A percentile compares a stretch with the other conserved stretches of the same genome.
Evolutionary conservation across 768 basidiomycete species (phyloP).

Genomic region (Leucocoprinus birnbaumii): DNA sequence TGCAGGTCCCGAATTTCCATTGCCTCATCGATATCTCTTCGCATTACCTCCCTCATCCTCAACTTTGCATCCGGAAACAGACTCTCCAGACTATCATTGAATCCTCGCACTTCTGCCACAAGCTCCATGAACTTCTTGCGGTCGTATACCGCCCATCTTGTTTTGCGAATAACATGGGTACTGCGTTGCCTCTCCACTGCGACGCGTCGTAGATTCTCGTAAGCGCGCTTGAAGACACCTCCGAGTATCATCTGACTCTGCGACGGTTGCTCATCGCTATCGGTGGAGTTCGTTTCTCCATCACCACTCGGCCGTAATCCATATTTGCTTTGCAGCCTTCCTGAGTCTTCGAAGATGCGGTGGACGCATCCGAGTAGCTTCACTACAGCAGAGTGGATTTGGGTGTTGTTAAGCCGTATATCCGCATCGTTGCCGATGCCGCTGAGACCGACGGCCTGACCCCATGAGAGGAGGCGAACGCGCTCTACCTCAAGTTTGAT

Average conservation of each 20-base stretch:
- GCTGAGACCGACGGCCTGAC: not conserved
- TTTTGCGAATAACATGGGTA: not conserved
- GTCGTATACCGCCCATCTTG: not conserved
- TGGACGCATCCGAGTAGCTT: no score
- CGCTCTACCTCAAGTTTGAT: not conserved
- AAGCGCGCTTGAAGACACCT: not conserved
- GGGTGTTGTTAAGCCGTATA: no score
- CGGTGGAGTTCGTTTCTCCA: not conserved
- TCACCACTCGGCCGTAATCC: no score
- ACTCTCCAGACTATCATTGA: not conserved
- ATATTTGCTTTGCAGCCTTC: no score
- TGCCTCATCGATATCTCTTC: not conserved
- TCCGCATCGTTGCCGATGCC: not conserved
- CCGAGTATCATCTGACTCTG: not conserved
- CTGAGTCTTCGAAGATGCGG: no score
- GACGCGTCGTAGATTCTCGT: not conserved
- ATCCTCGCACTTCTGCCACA: not conserved
- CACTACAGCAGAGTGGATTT: no score
- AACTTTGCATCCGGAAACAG: not conserved
- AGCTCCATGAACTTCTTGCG: not conserved
- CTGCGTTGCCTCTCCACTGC: not conserved
- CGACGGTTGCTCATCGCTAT: not conserved
- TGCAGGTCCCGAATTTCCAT: not conserved
- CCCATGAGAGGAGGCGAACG: not conserved
- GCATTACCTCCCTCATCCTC: not conserved